A percentile compares a stretch with the other conserved stretches of the same genome.
Evolutionary conservation across 441 rosid species (phyloP).

Genomic region (Adansonia gregorii): DNA sequence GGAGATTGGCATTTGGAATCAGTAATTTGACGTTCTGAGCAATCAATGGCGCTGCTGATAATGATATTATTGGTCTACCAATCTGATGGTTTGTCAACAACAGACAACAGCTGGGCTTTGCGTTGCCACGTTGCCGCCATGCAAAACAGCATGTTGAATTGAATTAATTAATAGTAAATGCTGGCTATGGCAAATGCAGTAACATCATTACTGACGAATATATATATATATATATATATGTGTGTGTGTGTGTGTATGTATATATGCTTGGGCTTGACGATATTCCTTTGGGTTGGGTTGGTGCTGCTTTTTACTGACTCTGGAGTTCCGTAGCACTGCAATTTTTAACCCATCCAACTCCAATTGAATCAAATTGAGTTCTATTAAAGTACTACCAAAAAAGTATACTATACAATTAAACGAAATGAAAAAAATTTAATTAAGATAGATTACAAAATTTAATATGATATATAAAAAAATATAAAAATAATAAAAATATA

Average conservation of each 20-base stretch:
- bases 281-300: neutral
- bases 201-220: neutral
- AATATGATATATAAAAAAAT: too few relatives aligned
- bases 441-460: too few relatives aligned
- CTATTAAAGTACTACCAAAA: neutral
- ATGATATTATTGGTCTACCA: neutral
- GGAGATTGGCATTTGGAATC: neutral
- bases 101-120: neutral
- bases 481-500: too few relatives aligned
- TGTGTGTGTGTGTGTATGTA: too few relatives aligned
- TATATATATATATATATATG: neutral
- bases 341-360: neutral
- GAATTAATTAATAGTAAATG: conserved; percentile 15
- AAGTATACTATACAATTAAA: too few relatives aligned
- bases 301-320: neutral
- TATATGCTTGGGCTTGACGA: neutral
- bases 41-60: neutral
- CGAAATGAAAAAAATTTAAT: too few relatives aligned
- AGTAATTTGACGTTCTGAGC: neutral
- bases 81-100: neutral
- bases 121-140: conserved; percentile 27
- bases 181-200: too few relatives aligned
- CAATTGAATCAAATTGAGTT: neutral
- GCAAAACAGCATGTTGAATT: conserved; percentile 1
- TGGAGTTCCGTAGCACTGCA: neutral